phyloP scores from a whole-genome alignment of 176 grass and related monocot species.

The Oryza australiensis region DNA sequence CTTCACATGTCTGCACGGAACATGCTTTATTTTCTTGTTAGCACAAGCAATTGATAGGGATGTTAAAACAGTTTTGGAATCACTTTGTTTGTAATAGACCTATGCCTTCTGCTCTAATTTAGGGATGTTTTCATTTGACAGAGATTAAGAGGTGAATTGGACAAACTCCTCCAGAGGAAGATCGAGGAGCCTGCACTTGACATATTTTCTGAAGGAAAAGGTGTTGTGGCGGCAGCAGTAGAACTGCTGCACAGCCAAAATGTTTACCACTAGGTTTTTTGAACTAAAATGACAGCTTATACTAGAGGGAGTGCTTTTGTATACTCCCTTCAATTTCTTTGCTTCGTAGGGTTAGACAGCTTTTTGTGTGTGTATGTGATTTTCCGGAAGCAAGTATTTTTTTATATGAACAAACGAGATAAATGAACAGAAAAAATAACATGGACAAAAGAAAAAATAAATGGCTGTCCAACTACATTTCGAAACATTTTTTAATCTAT shows the following conservation, averaged over 20 bases:
- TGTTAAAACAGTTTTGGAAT: neutral
- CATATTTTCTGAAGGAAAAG: slow-evolving; percentile 70
- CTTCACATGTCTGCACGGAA: neutral
- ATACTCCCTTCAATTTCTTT: neutral
- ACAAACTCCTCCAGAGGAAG: slow-evolving; percentile 85
- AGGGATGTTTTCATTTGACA: slow-evolving; percentile 34
- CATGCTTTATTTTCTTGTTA: neutral
- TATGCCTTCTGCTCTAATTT: neutral
- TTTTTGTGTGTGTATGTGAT: no score
- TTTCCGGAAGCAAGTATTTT: no score
- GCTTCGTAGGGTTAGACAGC: neutral
- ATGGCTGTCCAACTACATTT: neutral
- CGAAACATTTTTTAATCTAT: neutral
- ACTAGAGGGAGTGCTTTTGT: neutral
- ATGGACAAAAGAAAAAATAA: no score
- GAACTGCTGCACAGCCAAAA: slow-evolving; percentile 84
- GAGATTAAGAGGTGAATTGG: slow-evolving; percentile 87
- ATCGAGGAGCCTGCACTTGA: slow-evolving; percentile 82
- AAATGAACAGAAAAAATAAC: no score
- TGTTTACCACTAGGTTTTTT: slow-evolving; percentile 39
- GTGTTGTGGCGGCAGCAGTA: slow-evolving; percentile 82
- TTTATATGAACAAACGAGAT: no score
- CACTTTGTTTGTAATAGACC: neutral
- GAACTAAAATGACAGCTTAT: neutral
- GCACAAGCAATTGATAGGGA: neutral